Percentiles rank a stretch among this genome's conserved stretches.
Evolutionary conservation across 2,329 filamentous ascomycete genomes (phyloP).

Genomic region (Catunica adiposa): DNA sequence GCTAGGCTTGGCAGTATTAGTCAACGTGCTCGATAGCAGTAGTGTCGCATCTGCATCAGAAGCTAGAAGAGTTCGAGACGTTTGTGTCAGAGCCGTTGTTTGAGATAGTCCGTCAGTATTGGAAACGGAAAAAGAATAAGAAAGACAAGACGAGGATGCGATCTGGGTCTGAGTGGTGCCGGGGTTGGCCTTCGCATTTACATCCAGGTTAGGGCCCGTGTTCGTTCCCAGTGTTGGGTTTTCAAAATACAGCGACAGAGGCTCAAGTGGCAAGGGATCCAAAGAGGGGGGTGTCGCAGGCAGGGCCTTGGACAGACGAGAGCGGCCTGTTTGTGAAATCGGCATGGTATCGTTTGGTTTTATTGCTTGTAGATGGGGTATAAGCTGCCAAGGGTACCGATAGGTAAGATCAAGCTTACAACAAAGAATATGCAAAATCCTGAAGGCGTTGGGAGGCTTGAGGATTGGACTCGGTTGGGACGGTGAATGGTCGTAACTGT

Average conservation of each 20-base stretch:
- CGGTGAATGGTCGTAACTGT: not conserved
- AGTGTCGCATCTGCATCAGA: slow-evolving; percentile 3
- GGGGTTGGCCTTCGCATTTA: not conserved
- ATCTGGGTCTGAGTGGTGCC: not conserved
- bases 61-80: slow-evolving; percentile 1
- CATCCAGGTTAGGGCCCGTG: not conserved
- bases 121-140: not conserved
- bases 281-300: slow-evolving; percentile 29
- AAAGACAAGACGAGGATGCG: not conserved
- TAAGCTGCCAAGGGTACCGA: no score
- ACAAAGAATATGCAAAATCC: not conserved
- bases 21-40: not conserved
- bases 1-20: not conserved
- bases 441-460: not conserved
- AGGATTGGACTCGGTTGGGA: not conserved
- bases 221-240: not conserved
- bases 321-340: slow-evolving; percentile 23
- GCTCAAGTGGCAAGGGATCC: slow-evolving; percentile 14
- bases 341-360: slow-evolving; percentile 6
- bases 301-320: slow-evolving; percentile 42
- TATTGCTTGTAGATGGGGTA: no score
- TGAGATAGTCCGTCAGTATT: slow-evolving; percentile 6
- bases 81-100: slow-evolving; percentile 5
- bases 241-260: slow-evolving; percentile 9
- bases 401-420: not conserved